phyloP scores from a whole-genome alignment of 441 rosid species.

The Croton laevigatus region DNA sequence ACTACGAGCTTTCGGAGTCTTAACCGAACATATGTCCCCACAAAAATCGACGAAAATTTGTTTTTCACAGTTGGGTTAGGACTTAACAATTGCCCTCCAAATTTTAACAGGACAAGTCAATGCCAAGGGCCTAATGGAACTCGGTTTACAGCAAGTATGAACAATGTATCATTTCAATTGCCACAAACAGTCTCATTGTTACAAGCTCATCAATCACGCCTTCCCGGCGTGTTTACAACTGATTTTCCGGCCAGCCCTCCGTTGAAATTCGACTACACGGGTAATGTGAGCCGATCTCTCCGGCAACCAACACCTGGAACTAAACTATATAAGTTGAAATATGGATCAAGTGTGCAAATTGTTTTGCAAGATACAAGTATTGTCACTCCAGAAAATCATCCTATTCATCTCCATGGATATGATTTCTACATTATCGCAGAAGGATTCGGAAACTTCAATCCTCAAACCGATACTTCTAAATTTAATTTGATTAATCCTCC shows the following conservation, averaged over 20 bases:
- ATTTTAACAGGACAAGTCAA: slow-evolving; percentile 31
- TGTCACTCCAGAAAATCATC: slow-evolving; percentile 76
- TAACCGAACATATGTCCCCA: slow-evolving; percentile 51
- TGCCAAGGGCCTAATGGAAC: slow-evolving; percentile 84
- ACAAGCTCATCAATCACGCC: slow-evolving; percentile 63
- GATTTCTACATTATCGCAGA: slow-evolving; percentile 71
- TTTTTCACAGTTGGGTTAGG: slow-evolving; percentile 75
- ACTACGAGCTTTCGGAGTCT: slow-evolving; percentile 48
- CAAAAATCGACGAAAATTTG: slow-evolving; percentile 56
- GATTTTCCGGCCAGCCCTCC: slow-evolving; percentile 80
- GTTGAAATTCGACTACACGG: slow-evolving; percentile 66
- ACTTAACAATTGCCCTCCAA: slow-evolving; percentile 60
- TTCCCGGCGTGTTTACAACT: slow-evolving; percentile 68
- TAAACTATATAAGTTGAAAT: slow-evolving; percentile 54
- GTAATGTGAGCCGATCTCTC: slow-evolving; percentile 63
- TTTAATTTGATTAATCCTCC: slow-evolving; percentile 89
- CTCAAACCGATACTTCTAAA: slow-evolving; percentile 49
- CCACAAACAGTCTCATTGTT: slow-evolving; percentile 63
- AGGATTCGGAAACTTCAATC: slow-evolving; percentile 81
- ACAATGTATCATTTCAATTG: slow-evolving; percentile 71
- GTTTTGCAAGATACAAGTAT: slow-evolving; percentile 82
- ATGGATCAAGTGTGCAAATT: slow-evolving; percentile 64
- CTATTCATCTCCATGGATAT: slow-evolving; percentile 88
- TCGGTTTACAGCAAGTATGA: slow-evolving; percentile 78
- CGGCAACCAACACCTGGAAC: slow-evolving; percentile 72